These are phyloP conservation scores for Fraxinus paxiana DNA, from an alignment of 305 asterid species.

Conservation along the genomic window DNA sequence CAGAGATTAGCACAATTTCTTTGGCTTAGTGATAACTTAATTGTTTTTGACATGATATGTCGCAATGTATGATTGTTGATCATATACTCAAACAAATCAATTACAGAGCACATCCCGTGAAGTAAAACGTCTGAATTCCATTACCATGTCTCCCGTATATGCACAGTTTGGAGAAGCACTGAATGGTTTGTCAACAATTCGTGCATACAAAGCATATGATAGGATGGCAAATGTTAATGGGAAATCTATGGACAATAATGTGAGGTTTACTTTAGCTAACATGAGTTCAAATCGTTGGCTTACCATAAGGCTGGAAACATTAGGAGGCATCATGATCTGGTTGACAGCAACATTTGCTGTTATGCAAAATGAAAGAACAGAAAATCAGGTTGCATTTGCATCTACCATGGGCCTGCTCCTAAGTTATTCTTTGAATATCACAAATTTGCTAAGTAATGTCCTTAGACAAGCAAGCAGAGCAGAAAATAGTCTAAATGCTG, in stretches of 20 bases:
- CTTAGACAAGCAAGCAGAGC: slow-evolving; percentile 87
- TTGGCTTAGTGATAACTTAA: neutral
- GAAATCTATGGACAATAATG: slow-evolving; percentile 77
- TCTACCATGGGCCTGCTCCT: slow-evolving; percentile 97
- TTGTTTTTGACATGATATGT: neutral
- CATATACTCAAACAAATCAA: slow-evolving; percentile 12
- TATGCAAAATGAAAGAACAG: slow-evolving; percentile 71
- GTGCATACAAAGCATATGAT: slow-evolving; percentile 90
- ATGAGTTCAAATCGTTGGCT: slow-evolving; percentile 92
- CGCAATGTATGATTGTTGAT: neutral
- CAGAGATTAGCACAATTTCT: neutral
- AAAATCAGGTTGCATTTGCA: slow-evolving; percentile 82
- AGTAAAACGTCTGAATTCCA: slow-evolving; percentile 88
- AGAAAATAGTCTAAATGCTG: slow-evolving; percentile 91
- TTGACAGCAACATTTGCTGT: slow-evolving; percentile 91
- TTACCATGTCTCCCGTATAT: slow-evolving; percentile 90
- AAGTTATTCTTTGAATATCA: slow-evolving; percentile 81
- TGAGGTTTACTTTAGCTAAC: slow-evolving; percentile 71
- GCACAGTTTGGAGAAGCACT: slow-evolving; percentile 97
- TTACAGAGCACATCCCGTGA: slow-evolving; percentile 96
- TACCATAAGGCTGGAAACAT: slow-evolving; percentile 74
- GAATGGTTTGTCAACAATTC: slow-evolving; percentile 82
- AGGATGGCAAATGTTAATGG: slow-evolving; percentile 80
- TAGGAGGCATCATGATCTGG: slow-evolving; percentile 97
- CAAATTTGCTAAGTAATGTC: slow-evolving; percentile 67